Base-by-base conservation (phyloP, 2,329 filamentous ascomycete genomes). In the Mycosphaerella sp. region DNA sequence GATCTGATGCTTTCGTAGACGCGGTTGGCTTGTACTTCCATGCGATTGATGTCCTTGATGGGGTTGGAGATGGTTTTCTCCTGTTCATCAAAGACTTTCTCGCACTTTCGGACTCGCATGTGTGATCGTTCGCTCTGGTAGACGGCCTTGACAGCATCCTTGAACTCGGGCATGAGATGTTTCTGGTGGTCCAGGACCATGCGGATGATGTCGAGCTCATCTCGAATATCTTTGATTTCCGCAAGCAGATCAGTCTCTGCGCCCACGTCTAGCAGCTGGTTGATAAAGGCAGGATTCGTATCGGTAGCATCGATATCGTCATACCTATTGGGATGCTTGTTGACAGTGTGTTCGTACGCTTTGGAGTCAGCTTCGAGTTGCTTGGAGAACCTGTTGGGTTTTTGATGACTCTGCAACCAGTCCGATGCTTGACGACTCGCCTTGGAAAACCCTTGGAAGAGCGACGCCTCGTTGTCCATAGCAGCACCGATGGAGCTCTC, bases 151-250 rank as follows among this genome's bases (percentile, higher is more conserved):
- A 80, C 68, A 14, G 70, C 69, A 1, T 62, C 61, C 50, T 74
- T 72, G 21, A 81, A 71, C 41, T 78, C 73, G 1, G 64, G 67
- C 1, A 79, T 65, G 0, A 78, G 72, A 27, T 68, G 64, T 3
- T 70, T 61, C 56, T 80, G 78, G 30, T 77, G 70, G 41, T 75
- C 70, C 1, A 80, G 66, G 0, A 81, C 72, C 47, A 75, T 76
- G 3, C 64, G 65, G 27, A 86, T 77, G 68, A 85, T 85, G 60
- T 79, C 79, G 16, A 85, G 74, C 65, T 86, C 81, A 59, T 86
- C 82, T 16, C 80, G 76, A 47, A 85, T 84, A 59, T 86, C 82
- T 62, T 85, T 85, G 41, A 79, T 79, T 59, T 85, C 81, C 0
- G 79, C 75, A 0, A 85, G 70, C 0, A 85, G 71, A 44, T 78